Percentiles rank a stretch among this genome's conserved stretches.
phyloP scores from a whole-genome alignment of 139 green algal species.

The Asterochloris sp. region DNA sequence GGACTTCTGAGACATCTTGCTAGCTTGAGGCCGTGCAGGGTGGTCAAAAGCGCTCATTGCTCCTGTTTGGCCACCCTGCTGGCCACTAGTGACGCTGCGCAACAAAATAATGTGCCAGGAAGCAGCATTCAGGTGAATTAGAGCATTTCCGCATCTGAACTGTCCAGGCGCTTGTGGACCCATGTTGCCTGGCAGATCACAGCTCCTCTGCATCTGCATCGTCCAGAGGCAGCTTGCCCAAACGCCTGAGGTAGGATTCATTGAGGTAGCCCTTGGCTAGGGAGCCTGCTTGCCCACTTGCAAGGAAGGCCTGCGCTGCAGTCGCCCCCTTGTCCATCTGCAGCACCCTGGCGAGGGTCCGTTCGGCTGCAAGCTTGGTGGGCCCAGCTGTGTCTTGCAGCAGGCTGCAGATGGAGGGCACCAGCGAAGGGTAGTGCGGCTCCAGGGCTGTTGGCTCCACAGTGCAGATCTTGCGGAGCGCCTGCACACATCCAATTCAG shows the following conservation, averaged over 20 bases:
- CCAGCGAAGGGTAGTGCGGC: slow-evolving; percentile 49
- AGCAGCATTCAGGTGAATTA: too few species aligned
- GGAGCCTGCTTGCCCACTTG: slow-evolving; percentile 28
- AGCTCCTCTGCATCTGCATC: slow-evolving; percentile 48
- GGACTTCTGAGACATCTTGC: too few species aligned
- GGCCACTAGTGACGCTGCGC: too few species aligned
- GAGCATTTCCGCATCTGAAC: slow-evolving; percentile 41
- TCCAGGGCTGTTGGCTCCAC: slow-evolving; percentile 30
- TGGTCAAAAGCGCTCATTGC: too few species aligned
- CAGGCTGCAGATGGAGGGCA: slow-evolving; percentile 57
- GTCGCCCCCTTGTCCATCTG: slow-evolving; percentile 31
- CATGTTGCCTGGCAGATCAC: not conserved
- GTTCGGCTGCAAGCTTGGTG: slow-evolving; percentile 52
- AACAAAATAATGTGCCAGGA: too few species aligned
- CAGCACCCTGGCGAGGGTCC: slow-evolving; percentile 46
- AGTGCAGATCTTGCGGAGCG: slow-evolving; percentile 41
- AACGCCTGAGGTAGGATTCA: slow-evolving; percentile 54
- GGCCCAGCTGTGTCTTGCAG: slow-evolving; percentile 32
- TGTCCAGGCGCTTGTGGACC: slow-evolving; percentile 22
- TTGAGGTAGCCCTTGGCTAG: slow-evolving; percentile 49
- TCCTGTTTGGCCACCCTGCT: too few species aligned
- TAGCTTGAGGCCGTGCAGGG: too few species aligned
- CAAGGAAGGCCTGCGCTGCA: slow-evolving; percentile 47
- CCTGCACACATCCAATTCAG: slow-evolving; percentile 15
- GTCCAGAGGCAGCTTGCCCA: slow-evolving; percentile 42